Evolutionary conservation across 371 early-diverging fungal species (phyloP), one percentile per base, ranked within the genome.

Genomic region (Saksenaea vasiformis): DNA sequence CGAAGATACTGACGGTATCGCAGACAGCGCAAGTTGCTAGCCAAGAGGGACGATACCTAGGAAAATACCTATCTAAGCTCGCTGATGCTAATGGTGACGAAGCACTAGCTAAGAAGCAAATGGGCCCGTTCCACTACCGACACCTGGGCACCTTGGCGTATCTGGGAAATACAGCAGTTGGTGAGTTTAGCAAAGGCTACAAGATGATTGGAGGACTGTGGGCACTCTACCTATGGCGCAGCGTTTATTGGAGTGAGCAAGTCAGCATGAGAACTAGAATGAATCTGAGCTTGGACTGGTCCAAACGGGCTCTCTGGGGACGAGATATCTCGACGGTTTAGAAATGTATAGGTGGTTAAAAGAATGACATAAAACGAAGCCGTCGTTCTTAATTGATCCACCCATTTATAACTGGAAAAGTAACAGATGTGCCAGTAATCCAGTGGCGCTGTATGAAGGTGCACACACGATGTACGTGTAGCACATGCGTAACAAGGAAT

Each of bases 21-120:
- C 67, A 87, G 84, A 93, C 94, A 34, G 96, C 96, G 1, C 96
- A 95, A 74, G 93, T 93, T 4, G 96, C 96, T 27, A 88, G 80
- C 70, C 96, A 95, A 68, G 89, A 96, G 70, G 96, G 90, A 36
- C 68, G 74, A 19, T 93, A 86, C 68, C 62, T 95, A 36, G 88
- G 85, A 27, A 78, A 76, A 31, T 73, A 84, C 35, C 67, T 93
- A 13, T 87, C 84, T 65, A 34, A 37, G 15, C 35, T 68, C 27
- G 64, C 65, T n/a, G 57, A 56, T 11, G 55, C 19, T 15, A 60
- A 44, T 13, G 39, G 28, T 2, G 43, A 69, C 59, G 62, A 67
- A 17, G 1, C 19, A 11, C 54, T 35, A 11, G 59, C 64, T 5
- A 51, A 67, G 13, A 37, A 58, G n/a, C 17, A 43, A n/a, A 56